Percentiles rank a stretch among this genome's conserved stretches.
Evolutionary conservation across 2,329 filamentous ascomycete species (phyloP).

Genomic region (Orbilia oligospora): DNA sequence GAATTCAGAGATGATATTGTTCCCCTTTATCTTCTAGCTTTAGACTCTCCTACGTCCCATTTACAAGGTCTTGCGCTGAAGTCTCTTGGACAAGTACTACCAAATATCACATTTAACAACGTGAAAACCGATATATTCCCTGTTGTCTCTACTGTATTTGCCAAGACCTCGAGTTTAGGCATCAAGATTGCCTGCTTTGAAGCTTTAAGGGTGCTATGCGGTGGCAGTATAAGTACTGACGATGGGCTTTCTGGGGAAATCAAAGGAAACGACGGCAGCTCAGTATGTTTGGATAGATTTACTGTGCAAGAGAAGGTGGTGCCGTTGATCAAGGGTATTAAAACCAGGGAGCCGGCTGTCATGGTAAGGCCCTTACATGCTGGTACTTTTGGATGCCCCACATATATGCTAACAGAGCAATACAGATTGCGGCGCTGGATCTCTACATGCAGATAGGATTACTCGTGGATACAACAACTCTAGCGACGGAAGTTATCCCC

Average conservation of each 20-base stretch:
- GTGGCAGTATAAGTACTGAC: slow-evolving; percentile 74
- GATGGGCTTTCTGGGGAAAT: slow-evolving; percentile 62
- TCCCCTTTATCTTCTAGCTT: slow-evolving; percentile 84
- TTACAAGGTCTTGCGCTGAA: slow-evolving; percentile 88
- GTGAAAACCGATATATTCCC: slow-evolving; percentile 98
- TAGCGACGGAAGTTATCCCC: slow-evolving; percentile 90
- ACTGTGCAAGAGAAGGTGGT: slow-evolving; percentile 98
- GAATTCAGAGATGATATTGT: slow-evolving; percentile 97
- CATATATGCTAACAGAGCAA: slow-evolving; percentile 6
- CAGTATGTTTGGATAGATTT: slow-evolving; percentile 92
- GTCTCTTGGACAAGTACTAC: slow-evolving; percentile 83
- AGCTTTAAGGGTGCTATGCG: slow-evolving; percentile 90
- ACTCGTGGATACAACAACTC: slow-evolving; percentile 87
- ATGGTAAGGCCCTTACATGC: slow-evolving; percentile 72
- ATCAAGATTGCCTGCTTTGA: slow-evolving; percentile 95
- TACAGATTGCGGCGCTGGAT: slow-evolving; percentile 81
- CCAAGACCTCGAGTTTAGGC: slow-evolving; percentile 89
- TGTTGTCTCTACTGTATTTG: slow-evolving; percentile 89
- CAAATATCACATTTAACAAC: slow-evolving; percentile 92
- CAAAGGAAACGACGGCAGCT: slow-evolving; percentile 76
- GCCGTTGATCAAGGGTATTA: slow-evolving; percentile 90
- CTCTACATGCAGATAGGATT: slow-evolving; percentile 87
- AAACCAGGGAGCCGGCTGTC: slow-evolving; percentile 96
- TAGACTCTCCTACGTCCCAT: slow-evolving; percentile 90
- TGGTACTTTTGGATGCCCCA: not conserved